Evolutionary conservation across 1,284 basidiomycete genomes (phyloP).

Genomic region (Cutaneotrichosporon dermatis): DNA sequence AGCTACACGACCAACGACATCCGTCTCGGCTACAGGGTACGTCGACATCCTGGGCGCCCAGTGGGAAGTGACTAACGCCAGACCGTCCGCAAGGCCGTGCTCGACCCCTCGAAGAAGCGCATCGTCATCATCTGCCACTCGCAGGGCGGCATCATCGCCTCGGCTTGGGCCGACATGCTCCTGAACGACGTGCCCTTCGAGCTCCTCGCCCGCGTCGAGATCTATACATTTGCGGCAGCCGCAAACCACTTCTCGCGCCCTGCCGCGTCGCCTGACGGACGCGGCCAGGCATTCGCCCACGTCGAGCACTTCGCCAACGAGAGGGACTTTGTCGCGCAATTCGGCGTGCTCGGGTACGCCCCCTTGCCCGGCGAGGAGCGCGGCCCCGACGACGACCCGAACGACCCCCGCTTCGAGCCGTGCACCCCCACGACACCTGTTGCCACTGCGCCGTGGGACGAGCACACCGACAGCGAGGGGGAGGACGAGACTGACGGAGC

Average conservation of each 20-base stretch:
- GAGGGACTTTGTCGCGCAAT: constrained; percentile 30
- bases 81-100: constrained; percentile 13
- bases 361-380: not conserved
- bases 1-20: constrained; percentile 28
- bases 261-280: not conserved
- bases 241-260: constrained; percentile 36
- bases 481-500: not conserved
- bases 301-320: constrained; percentile 41
- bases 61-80: not conserved
- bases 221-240: constrained; percentile 39
- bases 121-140: constrained; percentile 37
- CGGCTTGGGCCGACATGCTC: constrained; percentile 20
- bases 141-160: constrained; percentile 39
- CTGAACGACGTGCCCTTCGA: constrained; percentile 16
- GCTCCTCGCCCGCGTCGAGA: constrained; percentile 32
- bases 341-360: constrained; percentile 22
- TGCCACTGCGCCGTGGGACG: not conserved
- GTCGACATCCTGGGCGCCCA: not conserved
- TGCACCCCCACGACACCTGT: not conserved
- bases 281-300: constrained; percentile 15
- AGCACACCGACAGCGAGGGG: not conserved
- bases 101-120: constrained; percentile 20
- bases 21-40: constrained; percentile 22
- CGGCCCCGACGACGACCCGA: not conserved
- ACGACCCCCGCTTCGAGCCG: not conserved